These are phyloP conservation scores for Pleoardoris graminearum DNA, from an alignment of 2,329 filamentous ascomycete genomes.

Conservation along the genomic window DNA sequence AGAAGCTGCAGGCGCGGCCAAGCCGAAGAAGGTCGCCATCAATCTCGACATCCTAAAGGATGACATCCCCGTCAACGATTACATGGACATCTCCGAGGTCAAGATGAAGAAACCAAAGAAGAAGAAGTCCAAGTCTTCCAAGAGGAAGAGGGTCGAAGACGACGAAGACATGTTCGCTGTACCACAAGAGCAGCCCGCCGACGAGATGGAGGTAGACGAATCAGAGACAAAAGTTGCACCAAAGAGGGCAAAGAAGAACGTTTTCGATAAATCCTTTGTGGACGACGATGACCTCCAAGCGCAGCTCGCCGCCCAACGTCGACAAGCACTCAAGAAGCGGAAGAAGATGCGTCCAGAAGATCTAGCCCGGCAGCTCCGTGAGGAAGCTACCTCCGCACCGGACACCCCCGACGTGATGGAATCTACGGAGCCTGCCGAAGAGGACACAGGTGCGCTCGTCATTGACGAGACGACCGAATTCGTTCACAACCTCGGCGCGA, in stretches of 20 bases:
- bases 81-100: slow-evolving; percentile 80
- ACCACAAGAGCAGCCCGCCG: slow-evolving; percentile 32
- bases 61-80: slow-evolving; percentile 77
- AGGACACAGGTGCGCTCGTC: slow-evolving; percentile 69
- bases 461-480: slow-evolving; percentile 97
- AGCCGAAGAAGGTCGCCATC: slow-evolving; percentile 69
- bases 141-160: slow-evolving; percentile 51
- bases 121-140: slow-evolving; percentile 35
- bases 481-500: slow-evolving; percentile 74
- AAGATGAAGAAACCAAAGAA: slow-evolving; percentile 73
- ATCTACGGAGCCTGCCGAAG: slow-evolving; percentile 60
- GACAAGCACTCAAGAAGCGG: slow-evolving; percentile 84
- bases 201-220: slow-evolving; percentile 74
- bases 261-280: slow-evolving; percentile 70
- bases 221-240: slow-evolving; percentile 28
- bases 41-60: slow-evolving; percentile 73
- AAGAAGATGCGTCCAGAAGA: slow-evolving; percentile 87
- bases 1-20: slow-evolving; percentile 56
- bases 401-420: slow-evolving; percentile 56
- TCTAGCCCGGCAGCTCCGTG: slow-evolving; percentile 75
- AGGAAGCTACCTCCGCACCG: slow-evolving; percentile 59
- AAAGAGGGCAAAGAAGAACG: slow-evolving; percentile 63
- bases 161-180: slow-evolving; percentile 60
- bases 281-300: slow-evolving; percentile 94
- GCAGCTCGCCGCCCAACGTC: slow-evolving; percentile 79